Conservation (phyloP, 768 basidiomycete species). For the Leccinum variicolor region DNA sequence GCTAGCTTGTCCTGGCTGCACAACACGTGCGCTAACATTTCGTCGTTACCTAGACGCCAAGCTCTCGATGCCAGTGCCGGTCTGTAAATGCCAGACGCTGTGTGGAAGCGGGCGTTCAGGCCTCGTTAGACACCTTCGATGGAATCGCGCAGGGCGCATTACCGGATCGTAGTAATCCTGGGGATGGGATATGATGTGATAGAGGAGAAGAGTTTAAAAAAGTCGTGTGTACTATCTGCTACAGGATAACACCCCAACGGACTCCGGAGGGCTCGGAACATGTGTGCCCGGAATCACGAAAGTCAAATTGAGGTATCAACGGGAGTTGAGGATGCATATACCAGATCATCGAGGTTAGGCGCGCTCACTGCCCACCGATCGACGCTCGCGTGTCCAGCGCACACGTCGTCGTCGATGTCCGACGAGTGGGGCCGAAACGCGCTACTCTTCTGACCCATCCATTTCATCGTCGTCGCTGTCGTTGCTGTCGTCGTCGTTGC, state of each 20-base stretch:
- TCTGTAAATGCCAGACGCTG: neutral
- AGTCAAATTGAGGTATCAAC: neutral
- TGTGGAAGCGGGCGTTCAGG: conserved; percentile 13
- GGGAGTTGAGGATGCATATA: neutral
- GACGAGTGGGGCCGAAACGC: neutral
- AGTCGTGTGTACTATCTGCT: neutral
- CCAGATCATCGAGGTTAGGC: neutral
- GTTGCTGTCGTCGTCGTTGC: neutral
- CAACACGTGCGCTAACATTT: no score
- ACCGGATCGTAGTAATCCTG: neutral
- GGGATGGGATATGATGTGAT: neutral
- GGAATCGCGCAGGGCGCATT: neutral
- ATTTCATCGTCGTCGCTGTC: neutral
- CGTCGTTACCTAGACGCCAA: neutral
- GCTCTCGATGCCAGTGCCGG: conserved; percentile 4
- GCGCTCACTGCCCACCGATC: neutral
- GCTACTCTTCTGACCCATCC: neutral
- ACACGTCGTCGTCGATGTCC: neutral
- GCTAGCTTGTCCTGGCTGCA: neutral
- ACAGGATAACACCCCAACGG: neutral
- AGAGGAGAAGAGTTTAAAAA: neutral
- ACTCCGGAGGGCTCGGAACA: neutral
- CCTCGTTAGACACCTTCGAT: neutral
- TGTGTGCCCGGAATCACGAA: neutral
- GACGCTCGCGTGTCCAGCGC: neutral